phyloP scores from a whole-genome alignment of 2,329 filamentous ascomycete genomes.

The Exophiala xenobiotica region DNA sequence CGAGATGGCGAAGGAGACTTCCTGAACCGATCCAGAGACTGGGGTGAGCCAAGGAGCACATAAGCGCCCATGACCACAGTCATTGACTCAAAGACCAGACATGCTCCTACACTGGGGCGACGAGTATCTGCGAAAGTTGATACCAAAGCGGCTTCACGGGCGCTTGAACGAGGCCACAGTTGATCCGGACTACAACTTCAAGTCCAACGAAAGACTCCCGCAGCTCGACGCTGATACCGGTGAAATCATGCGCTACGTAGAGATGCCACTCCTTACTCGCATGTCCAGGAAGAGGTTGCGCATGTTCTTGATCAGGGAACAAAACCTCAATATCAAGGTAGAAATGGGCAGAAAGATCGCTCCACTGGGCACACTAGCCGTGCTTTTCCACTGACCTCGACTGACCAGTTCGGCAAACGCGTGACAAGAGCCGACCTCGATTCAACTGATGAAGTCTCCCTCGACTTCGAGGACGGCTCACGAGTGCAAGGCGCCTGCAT shows the following conservation, averaged over 20 bases:
- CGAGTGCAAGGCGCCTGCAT: slow-evolving; percentile 20
- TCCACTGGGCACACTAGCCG: not conserved
- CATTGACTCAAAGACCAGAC: not conserved
- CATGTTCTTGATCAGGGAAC: slow-evolving; percentile 4
- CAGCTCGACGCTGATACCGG: slow-evolving; percentile 11
- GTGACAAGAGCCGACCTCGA: not conserved
- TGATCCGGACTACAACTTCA: slow-evolving; percentile 5
- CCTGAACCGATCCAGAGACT: slow-evolving; percentile 2
- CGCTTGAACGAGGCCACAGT: slow-evolving; percentile 3
- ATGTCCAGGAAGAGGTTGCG: slow-evolving; percentile 5
- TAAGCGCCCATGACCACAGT: not conserved
- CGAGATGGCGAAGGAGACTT: slow-evolving; percentile 1
- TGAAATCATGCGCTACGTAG: slow-evolving; percentile 1
- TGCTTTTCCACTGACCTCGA: not conserved
- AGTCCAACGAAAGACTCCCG: not conserved
- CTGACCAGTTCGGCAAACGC: not conserved
- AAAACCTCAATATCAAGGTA: slow-evolving; percentile 6
- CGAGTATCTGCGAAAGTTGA: slow-evolving; percentile 3
- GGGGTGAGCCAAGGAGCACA: slow-evolving; percentile 4
- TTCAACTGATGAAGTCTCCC: not conserved
- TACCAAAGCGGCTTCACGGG: not conserved
- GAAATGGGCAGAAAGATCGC: not conserved
- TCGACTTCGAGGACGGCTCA: slow-evolving; percentile 24
- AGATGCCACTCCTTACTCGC: slow-evolving; percentile 3
- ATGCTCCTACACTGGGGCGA: slow-evolving; percentile 10